phyloP scores from a whole-genome alignment of 2,329 filamentous ascomycete genomes.

The Sclerotinia glacialis region DNA sequence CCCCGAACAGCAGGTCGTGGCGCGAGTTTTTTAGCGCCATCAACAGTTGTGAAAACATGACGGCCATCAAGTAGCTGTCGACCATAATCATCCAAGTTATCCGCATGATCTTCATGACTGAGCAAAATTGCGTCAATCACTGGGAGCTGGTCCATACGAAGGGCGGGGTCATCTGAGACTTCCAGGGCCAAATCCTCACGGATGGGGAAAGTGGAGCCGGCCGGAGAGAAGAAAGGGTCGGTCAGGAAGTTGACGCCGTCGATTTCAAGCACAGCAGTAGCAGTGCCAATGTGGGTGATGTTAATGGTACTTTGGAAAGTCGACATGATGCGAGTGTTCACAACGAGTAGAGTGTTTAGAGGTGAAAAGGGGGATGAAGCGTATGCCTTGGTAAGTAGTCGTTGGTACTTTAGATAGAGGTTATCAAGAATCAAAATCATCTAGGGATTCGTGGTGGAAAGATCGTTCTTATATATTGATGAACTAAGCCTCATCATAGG shows the following conservation, averaged over 20 bases:
- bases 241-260: constrained; percentile 46
- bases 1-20: background rate
- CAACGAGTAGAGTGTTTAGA: too few relatives aligned
- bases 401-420: too few relatives aligned
- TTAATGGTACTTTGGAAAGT: constrained; percentile 34
- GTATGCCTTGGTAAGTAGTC: too few relatives aligned
- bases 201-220: constrained; percentile 28
- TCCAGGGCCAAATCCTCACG: constrained; percentile 34
- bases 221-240: constrained; percentile 47
- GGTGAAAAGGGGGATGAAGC: too few relatives aligned
- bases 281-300: constrained; percentile 49
- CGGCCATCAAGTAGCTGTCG: constrained; percentile 47
- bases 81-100: constrained; percentile 49
- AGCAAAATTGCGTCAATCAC: constrained; percentile 37
- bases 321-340: background rate
- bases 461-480: too few relatives aligned
- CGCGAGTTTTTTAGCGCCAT: constrained; percentile 7
- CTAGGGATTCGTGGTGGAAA: too few relatives aligned
- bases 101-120: constrained; percentile 51
- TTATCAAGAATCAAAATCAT: too few relatives aligned
- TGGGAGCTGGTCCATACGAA: background rate
- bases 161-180: background rate
- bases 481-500: too few relatives aligned
- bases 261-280: constrained; percentile 48
- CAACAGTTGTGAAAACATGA: constrained; percentile 29